A percentile compares a stretch with the other conserved stretches of the same genome.
Conservation (phyloP, 73 alveolate genomes). For the Diophrys appendiculata region DNA sequence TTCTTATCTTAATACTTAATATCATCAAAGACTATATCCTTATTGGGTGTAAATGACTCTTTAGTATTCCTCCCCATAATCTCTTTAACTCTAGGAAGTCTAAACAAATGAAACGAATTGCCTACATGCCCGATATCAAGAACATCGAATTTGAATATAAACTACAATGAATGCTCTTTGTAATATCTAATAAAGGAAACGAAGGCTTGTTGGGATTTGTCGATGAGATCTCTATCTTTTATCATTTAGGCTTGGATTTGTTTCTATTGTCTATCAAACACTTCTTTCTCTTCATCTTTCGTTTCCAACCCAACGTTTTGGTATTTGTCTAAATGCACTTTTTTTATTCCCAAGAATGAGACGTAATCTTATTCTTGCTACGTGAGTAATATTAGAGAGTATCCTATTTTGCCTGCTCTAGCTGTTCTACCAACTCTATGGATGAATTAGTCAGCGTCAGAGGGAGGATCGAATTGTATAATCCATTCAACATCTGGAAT, state of each 20-base stretch:
- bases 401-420: constrained; percentile 96
- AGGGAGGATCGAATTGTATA: constrained; percentile 95
- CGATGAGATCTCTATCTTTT: constrained; percentile 89
- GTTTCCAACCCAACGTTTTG: background rate
- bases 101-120: constrained; percentile 84
- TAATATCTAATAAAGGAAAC: constrained; percentile 95
- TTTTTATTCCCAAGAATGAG: constrained; percentile 40
- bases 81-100: constrained; percentile 98
- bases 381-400: constrained; percentile 45
- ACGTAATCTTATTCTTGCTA: constrained; percentile 49
- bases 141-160: constrained; percentile 76
- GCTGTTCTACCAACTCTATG: constrained; percentile 99
- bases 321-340: constrained; percentile 8
- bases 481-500: constrained; percentile 97
- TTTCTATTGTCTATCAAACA: background rate
- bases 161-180: constrained; percentile 89
- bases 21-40: constrained; percentile 69
- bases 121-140: constrained; percentile 97
- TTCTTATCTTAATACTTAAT: constrained; percentile 88
- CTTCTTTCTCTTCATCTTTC: constrained; percentile 18
- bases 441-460: constrained; percentile 93
- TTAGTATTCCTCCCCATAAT: constrained; percentile 83
- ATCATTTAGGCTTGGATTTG: constrained; percentile 47
- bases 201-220: constrained; percentile 95
- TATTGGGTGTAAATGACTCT: constrained; percentile 64